Percentiles rank a stretch among this genome's conserved stretches.
These are phyloP conservation scores for Aspergillus fijiensis DNA, from an alignment of 2,329 filamentous ascomycete genomes.

Conservation along the genomic window DNA sequence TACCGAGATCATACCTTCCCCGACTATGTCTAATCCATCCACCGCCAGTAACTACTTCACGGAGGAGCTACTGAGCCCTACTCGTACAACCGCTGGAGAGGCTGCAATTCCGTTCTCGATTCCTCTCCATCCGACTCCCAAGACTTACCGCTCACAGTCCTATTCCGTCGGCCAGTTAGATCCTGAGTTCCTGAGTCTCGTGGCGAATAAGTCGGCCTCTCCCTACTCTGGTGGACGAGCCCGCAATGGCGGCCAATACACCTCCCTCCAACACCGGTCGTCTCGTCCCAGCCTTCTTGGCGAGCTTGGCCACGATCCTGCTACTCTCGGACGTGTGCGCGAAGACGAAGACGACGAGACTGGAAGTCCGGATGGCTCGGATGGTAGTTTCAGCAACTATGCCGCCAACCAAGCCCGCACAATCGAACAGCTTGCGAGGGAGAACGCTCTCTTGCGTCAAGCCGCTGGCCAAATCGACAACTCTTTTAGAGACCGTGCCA, in stretches of 20 bases:
- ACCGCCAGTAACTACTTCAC: constrained; percentile 51
- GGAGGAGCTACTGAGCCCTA: constrained; percentile 54
- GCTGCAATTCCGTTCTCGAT: constrained; percentile 76
- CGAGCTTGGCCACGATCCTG: constrained; percentile 47
- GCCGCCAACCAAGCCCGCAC: constrained; percentile 43
- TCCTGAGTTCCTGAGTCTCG: constrained; percentile 53
- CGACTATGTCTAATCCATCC: constrained; percentile 61
- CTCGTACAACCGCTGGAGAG: constrained; percentile 51
- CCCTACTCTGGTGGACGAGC: constrained; percentile 33
- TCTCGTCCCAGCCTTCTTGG: constrained; percentile 58
- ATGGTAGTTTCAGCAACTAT: constrained; percentile 39
- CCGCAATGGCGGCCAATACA: constrained; percentile 52
- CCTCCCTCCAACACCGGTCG: constrained; percentile 74
- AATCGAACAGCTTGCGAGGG: constrained; percentile 48
- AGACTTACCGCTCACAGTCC: constrained; percentile 91
- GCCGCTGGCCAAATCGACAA: constrained; percentile 42
- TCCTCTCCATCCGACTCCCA: constrained; percentile 83
- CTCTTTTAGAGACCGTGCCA: constrained; percentile 42
- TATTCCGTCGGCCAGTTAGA: constrained; percentile 94
- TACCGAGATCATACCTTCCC: constrained; percentile 72
- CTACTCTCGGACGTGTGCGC: constrained; percentile 47
- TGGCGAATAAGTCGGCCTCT: constrained; percentile 34
- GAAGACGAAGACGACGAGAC: constrained; percentile 52
- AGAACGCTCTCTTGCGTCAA: constrained; percentile 50
- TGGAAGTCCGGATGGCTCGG: constrained; percentile 40